phyloP scores from a whole-genome alignment of 345 rosid species.

The Lepidium aucheri region DNA sequence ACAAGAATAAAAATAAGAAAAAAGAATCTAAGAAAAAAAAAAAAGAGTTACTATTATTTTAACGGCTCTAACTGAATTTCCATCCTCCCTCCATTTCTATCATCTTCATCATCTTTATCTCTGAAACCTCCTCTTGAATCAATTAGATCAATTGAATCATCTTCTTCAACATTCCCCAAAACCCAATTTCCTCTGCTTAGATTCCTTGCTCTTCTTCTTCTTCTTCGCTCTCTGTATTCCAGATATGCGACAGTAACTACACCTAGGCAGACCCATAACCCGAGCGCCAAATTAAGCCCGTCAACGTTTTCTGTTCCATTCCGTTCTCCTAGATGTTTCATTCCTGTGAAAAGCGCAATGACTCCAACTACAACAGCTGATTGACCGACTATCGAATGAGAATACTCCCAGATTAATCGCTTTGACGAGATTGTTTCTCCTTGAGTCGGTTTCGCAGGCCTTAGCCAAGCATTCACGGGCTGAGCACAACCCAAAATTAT shows the following conservation, averaged over 20 bases:
- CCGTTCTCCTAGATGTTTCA: conserved; percentile 63
- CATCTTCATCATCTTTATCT: conserved; percentile 44
- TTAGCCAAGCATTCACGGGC: conserved; percentile 71
- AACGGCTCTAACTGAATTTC: conserved; percentile 93
- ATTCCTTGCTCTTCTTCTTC: conserved; percentile 39
- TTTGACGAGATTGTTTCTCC: conserved; percentile 46
- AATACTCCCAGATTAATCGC: conserved; percentile 77
- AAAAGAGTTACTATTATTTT: conserved; percentile 25
- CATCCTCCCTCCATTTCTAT: conserved; percentile 37
- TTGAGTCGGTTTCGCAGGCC: conserved; percentile 61
- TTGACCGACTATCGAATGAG: conserved; percentile 63
- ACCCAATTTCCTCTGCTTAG: conserved; percentile 71
- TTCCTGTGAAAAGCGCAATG: conserved; percentile 52
- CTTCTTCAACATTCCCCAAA: conserved; percentile 70
- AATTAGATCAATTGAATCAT: conserved; percentile 69
- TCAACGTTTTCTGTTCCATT: conserved; percentile 69
- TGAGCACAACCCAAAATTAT: conserved; percentile 68
- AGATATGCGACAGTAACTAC: conserved; percentile 48
- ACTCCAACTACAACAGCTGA: conserved; percentile 53
- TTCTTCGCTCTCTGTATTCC: conserved; percentile 42
- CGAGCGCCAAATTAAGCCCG: conserved; percentile 63
- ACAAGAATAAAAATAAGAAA: not conserved
- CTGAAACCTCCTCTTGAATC: conserved; percentile 35
- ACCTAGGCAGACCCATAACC: conserved; percentile 54
- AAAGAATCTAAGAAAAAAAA: not conserved